phyloP scores from a whole-genome alignment of 106 monocot species.

The Platanthera guangdongensis region DNA sequence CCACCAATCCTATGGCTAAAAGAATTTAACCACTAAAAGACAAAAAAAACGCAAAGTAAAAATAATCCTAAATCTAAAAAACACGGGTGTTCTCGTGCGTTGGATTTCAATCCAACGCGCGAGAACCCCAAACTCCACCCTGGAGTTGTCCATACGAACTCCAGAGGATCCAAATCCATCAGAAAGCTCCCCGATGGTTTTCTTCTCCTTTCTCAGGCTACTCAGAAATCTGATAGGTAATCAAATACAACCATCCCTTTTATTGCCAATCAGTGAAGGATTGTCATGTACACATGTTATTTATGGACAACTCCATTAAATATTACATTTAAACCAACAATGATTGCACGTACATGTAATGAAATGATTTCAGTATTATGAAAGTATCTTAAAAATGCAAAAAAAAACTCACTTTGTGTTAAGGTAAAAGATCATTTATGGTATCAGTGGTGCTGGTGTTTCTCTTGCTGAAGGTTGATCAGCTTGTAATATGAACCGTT shows the following conservation, averaged over 20 bases:
- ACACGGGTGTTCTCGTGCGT: too few species aligned
- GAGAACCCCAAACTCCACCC: too few species aligned
- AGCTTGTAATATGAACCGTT: conserved; percentile 75
- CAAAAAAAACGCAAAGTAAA: too few species aligned
- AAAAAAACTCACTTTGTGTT: conserved; percentile 6
- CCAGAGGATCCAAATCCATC: too few species aligned
- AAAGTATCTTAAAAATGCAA: not conserved
- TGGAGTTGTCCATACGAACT: too few species aligned
- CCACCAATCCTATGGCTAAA: too few species aligned
- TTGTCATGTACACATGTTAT: not conserved
- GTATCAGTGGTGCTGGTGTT: conserved; percentile 23
- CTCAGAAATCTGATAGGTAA: too few species aligned
- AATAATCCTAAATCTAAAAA: too few species aligned
- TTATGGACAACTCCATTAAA: not conserved
- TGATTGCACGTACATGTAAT: not conserved
- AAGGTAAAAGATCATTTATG: not conserved
- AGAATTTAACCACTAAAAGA: too few species aligned
- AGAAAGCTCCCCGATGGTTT: too few species aligned
- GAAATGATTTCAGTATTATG: not conserved
- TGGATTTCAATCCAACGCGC: too few species aligned
- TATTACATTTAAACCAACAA: not conserved
- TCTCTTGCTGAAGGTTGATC: conserved; percentile 70
- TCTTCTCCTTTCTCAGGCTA: too few species aligned
- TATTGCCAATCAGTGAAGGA: not conserved
- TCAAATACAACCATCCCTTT: not conserved